These are phyloP conservation scores for Collybiopsis confluens DNA, from an alignment of 768 basidiomycete genomes.

Conservation along the genomic window DNA sequence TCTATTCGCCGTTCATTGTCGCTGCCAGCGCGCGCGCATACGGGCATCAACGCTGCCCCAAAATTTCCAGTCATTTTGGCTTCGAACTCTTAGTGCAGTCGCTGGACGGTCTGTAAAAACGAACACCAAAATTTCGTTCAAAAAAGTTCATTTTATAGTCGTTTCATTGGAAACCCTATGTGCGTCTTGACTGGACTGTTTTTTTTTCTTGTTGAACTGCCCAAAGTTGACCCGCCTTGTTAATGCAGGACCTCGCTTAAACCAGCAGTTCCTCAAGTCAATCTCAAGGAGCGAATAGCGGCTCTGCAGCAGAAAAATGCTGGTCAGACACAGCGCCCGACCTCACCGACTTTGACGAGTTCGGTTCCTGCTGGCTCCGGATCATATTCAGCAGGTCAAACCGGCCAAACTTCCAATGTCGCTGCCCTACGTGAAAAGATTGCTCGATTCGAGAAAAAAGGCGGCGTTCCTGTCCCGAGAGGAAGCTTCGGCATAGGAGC, in stretches of 20 bases:
- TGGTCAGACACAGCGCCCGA: constrained; percentile 9
- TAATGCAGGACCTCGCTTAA: constrained; percentile 24
- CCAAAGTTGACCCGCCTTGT: neutral
- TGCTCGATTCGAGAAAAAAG: constrained; percentile 76
- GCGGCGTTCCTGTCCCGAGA: constrained; percentile 70
- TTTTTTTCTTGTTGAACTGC: neutral
- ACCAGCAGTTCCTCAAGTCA: constrained; percentile 34
- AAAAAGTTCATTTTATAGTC: constrained; percentile 1
- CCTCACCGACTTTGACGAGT: constrained; percentile 10
- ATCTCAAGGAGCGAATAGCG: constrained; percentile 81
- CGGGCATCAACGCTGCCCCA: too few relatives aligned
- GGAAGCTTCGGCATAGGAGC: constrained; percentile 69
- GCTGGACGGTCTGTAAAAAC: constrained; percentile 10
- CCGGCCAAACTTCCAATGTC: neutral
- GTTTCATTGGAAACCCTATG: neutral
- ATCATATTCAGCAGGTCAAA: neutral
- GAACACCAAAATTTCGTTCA: neutral
- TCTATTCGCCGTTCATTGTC: neutral
- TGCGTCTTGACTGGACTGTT: neutral
- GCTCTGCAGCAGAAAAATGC: constrained; percentile 64
- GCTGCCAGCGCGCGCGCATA: neutral
- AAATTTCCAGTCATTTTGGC: neutral
- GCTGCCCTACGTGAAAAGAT: constrained; percentile 60
- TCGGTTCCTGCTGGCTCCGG: neutral
- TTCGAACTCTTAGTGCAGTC: constrained; percentile 1